Base-by-base conservation (phyloP, 108 stramenopile species). In the Cafeteria roenbergensis region DNA sequence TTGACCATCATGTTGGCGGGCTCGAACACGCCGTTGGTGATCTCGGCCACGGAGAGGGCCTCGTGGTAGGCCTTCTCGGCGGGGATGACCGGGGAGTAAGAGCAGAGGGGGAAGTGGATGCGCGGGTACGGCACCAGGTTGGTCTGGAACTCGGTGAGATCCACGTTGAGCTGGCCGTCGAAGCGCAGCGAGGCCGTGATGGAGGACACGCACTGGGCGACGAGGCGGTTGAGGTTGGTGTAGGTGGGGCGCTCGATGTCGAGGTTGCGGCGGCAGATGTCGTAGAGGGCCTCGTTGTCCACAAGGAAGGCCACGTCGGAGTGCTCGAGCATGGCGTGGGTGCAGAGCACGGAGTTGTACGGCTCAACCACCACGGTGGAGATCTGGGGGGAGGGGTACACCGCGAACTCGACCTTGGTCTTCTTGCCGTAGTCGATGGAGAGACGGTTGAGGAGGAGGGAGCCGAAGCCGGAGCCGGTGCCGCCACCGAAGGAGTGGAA, bases 91-190 rank as follows among this genome's bases (percentile, higher is more conserved):
- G 92, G 92, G 62, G 92, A 89, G 72, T 90, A 93, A 25, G 89
- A 87, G 42, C 89, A 89, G 62, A 93, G 82, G 84, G 90, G 88
- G 77, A 93, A 90, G 81, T 89, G 88, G 78, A 93, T 89, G 62
- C 89, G 87, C 56, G 92, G 92, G 80, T 90, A 93, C 33, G 92
- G 89, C 35, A 93, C 92, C 82, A 93, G 62, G 87, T 89, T 90
- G 75, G 92, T 93, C 80, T 90, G 92, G 84, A 93, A 93, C 81
- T 93, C 92, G 52, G 86, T 90, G 20, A 93, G 78, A 80, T 93
- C 92, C 50, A 93, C 92, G 75, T 93, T 93, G 69, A 93, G 77
- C 56, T 89, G 85, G 67, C 92, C 92, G 67, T 89, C 89, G 84
- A 93, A 93, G 69, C 92, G 89, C 57, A 93, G 88, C 34, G 87